Evolutionary conservation across 1,139 yeast species (phyloP).

Genomic region (Suhomyces bokatorum): DNA sequence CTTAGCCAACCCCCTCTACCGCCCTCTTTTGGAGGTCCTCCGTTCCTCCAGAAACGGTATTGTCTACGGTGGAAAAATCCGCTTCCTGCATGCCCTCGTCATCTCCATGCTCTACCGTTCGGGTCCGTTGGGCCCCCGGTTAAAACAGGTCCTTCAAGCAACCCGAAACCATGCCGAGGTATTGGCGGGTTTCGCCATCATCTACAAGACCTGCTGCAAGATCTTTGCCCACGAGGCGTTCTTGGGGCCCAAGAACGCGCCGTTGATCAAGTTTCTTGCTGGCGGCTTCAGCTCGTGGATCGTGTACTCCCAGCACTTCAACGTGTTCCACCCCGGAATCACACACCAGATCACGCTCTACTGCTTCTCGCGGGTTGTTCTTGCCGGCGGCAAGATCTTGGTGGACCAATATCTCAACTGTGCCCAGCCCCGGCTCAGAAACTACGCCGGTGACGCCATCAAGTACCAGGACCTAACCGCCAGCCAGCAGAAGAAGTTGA

Average conservation of each 20-base stretch:
- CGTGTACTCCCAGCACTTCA: slow-evolving; percentile 61
- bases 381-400: slow-evolving; percentile 53
- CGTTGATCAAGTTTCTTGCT: slow-evolving; percentile 52
- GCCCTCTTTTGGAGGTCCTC: slow-evolving; percentile 43
- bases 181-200: slow-evolving; percentile 64
- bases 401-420: slow-evolving; percentile 41
- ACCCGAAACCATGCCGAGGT: slow-evolving; percentile 68
- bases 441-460: slow-evolving; percentile 25
- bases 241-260: slow-evolving; percentile 33
- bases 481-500: slow-evolving; percentile 37
- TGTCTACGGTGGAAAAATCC: slow-evolving; percentile 71
- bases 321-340: slow-evolving; percentile 50
- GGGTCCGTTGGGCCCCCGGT: slow-evolving; percentile 48
- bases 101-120: slow-evolving; percentile 58
- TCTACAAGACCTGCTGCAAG: slow-evolving; percentile 50
- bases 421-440: slow-evolving; percentile 35
- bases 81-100: slow-evolving; percentile 75
- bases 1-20: slow-evolving; percentile 20
- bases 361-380: slow-evolving; percentile 57
- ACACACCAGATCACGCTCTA: slow-evolving; percentile 62
- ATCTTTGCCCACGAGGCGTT: slow-evolving; percentile 35
- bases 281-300: slow-evolving; percentile 66
- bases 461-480: slow-evolving; percentile 32
- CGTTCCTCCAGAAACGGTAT: slow-evolving; percentile 52
- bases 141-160: slow-evolving; percentile 52